phyloP scores from a whole-genome alignment of 257 asterid species.

The Ophiorrhiza pumila region DNA sequence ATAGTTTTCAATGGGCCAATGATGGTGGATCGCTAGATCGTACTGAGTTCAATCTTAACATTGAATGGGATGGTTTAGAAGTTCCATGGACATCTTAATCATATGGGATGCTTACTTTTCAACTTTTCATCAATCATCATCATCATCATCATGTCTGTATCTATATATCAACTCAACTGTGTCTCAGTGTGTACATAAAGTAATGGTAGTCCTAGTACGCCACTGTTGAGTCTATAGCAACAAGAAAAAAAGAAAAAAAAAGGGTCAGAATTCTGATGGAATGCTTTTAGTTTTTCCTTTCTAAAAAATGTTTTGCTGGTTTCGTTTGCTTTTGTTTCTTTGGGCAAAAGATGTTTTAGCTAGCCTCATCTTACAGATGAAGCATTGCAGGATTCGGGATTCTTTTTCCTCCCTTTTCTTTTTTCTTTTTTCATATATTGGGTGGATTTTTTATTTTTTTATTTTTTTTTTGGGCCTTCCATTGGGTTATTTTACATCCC shows the following conservation, averaged over 20 bases:
- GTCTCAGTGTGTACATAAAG: background rate
- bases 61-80: background rate
- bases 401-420: too few relatives aligned
- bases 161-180: background rate
- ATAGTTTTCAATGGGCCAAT: conserved; percentile 13
- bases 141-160: background rate
- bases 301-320: background rate
- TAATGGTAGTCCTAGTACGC: background rate
- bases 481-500: background rate
- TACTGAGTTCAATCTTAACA: background rate
- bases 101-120: too few relatives aligned
- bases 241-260: background rate
- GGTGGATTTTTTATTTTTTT: background rate
- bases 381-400: background rate
- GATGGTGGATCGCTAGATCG: conserved; percentile 12
- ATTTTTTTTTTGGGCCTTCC: background rate
- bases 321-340: background rate
- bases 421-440: too few relatives aligned
- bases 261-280: background rate
- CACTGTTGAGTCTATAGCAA: background rate
- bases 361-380: background rate
- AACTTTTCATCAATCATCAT: background rate
- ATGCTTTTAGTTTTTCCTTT: background rate
- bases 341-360: background rate
- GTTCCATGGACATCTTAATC: background rate